These are phyloP conservation scores for Rhytidiadelphus loreus DNA, from an alignment of 225 moss, liverwort and hornwort genomes.

Conservation along the genomic window DNA sequence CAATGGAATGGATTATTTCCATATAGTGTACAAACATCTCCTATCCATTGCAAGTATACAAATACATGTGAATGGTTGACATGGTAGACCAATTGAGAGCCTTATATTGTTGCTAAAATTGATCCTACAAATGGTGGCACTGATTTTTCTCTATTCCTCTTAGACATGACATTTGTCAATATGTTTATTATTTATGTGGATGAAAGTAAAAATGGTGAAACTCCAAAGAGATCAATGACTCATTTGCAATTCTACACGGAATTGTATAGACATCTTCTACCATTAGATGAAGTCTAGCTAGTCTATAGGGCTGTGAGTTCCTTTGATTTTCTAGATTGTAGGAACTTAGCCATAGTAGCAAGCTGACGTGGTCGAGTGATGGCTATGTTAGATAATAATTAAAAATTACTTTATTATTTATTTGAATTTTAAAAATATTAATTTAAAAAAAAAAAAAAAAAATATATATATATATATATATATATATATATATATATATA, in stretches of 20 bases:
- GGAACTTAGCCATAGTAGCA: too few species aligned
- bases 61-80: fast-evolving
- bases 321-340: too few species aligned
- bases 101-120: not conserved
- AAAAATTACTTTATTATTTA: too few species aligned
- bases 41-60: not conserved
- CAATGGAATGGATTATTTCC: fast-evolving
- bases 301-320: too few species aligned
- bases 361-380: too few species aligned
- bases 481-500: too few species aligned
- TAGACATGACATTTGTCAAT: not conserved
- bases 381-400: too few species aligned
- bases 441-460: too few species aligned
- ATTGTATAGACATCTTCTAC: not conserved
- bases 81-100: fast-evolving
- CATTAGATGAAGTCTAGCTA: too few species aligned
- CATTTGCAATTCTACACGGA: not conserved
- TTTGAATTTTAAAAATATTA: too few species aligned
- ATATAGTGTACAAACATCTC: too few species aligned
- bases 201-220: not conserved
- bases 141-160: not conserved
- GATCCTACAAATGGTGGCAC: not conserved
- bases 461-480: too few species aligned
- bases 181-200: not conserved
- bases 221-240: fast-evolving